Conservation (phyloP, 208 protist species). For the Porcisia hertigi region DNA sequence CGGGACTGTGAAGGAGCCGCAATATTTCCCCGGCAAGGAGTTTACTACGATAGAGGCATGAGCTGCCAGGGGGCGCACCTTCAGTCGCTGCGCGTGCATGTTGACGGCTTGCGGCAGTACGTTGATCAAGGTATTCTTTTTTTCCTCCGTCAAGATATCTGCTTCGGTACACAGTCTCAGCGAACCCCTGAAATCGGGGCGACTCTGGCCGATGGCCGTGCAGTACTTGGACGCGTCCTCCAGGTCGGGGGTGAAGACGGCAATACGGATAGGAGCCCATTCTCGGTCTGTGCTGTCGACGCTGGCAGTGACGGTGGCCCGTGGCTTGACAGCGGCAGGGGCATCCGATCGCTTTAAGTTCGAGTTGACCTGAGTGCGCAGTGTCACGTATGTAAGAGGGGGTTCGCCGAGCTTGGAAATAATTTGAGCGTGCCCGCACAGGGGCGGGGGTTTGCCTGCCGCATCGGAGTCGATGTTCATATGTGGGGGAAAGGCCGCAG, state of each 20-base stretch:
- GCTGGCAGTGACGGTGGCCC: background rate
- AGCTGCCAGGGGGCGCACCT: conserved; percentile 25
- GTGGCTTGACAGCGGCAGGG: conserved; percentile 1
- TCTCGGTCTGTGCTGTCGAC: background rate
- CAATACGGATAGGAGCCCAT: conserved; percentile 59
- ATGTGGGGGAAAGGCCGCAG: background rate
- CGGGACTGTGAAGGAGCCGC: conserved; percentile 45
- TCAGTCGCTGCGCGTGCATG: conserved; percentile 48
- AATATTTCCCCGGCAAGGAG: conserved; percentile 15
- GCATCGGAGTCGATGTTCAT: background rate
- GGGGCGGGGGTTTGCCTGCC: background rate
- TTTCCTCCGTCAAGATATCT: conserved; percentile 45
- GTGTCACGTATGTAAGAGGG: conserved; percentile 23
- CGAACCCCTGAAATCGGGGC: conserved; percentile 35
- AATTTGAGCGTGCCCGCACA: conserved; percentile 22
- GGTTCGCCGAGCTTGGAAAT: conserved; percentile 7
- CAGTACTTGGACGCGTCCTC: conserved; percentile 46
- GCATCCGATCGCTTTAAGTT: background rate
- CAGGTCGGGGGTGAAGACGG: conserved; percentile 41
- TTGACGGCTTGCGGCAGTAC: conserved; percentile 48
- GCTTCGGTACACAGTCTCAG: conserved; percentile 17
- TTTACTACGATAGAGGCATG: conserved; percentile 17
- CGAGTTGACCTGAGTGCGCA: conserved; percentile 10
- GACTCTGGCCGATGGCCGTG: conserved; percentile 29
- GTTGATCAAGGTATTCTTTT: conserved; percentile 26